These are phyloP conservation scores for Arthrobotrys entomopaga DNA, from an alignment of 2,329 filamentous ascomycete species.

Conservation along the genomic window DNA sequence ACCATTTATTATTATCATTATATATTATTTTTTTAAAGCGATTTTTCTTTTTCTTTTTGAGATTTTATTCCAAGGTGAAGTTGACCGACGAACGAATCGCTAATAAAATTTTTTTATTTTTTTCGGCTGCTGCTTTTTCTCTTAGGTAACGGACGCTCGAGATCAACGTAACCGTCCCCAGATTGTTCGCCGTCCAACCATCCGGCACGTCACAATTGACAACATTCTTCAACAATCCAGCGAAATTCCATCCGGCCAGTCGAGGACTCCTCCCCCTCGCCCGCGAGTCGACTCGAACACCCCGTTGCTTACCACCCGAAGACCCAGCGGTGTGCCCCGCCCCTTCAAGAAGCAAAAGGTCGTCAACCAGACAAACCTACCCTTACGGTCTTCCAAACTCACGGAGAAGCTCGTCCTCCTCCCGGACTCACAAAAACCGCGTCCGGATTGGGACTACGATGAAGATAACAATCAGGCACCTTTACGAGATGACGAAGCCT, in stretches of 20 bases:
- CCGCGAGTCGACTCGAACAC: constrained; percentile 64
- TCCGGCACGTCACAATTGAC: constrained; percentile 87
- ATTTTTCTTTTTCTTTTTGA: constrained; percentile 57
- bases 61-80: constrained; percentile 15
- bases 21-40: constrained; percentile 26
- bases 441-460: constrained; percentile 68
- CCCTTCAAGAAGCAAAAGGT: constrained; percentile 63
- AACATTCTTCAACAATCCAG: constrained; percentile 93
- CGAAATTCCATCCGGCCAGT: constrained; percentile 93
- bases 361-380: constrained; percentile 70
- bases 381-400: constrained; percentile 88
- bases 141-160: constrained; percentile 70
- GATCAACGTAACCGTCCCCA: constrained; percentile 63
- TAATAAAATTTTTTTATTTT: background rate
- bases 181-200: constrained; percentile 62
- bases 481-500: constrained; percentile 69
- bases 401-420: constrained; percentile 96
- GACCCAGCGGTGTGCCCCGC: constrained; percentile 61
- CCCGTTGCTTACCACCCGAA: constrained; percentile 65
- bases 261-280: constrained; percentile 74
- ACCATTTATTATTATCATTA: constrained; percentile 1
- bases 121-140: constrained; percentile 40
- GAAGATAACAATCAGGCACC: constrained; percentile 68
- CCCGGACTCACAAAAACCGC: constrained; percentile 73
- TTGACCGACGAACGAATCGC: constrained; percentile 6